Evolutionary conservation across 2,329 filamentous ascomycete species (phyloP).

Genomic region (Fusarium pseudocircinatum): DNA sequence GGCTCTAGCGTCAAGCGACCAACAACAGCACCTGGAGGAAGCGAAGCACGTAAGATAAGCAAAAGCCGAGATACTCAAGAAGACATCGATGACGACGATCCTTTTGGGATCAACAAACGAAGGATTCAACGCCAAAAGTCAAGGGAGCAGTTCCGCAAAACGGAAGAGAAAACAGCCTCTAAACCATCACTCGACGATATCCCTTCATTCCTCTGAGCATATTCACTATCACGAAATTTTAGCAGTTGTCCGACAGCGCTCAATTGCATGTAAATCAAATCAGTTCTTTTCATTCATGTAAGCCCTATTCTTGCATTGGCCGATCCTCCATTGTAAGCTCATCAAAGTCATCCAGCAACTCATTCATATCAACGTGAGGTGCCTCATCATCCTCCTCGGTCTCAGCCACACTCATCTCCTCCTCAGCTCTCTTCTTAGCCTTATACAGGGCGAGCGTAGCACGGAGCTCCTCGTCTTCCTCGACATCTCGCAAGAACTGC

Average conservation of each 20-base stretch:
- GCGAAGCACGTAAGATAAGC: background rate
- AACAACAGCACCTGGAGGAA: slow-evolving; percentile 6
- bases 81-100: slow-evolving; percentile 47
- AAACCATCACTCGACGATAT: slow-evolving; percentile 46
- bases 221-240: background rate
- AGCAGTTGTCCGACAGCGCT: background rate
- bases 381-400: slow-evolving; percentile 72
- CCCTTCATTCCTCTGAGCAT: slow-evolving; percentile 49
- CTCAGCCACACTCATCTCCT: slow-evolving; percentile 74
- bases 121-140: slow-evolving; percentile 46
- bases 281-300: slow-evolving; percentile 39
- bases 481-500: slow-evolving; percentile 95
- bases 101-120: slow-evolving; percentile 49
- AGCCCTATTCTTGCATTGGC: slow-evolving; percentile 48
- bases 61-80: slow-evolving; percentile 8
- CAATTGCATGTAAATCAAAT: slow-evolving; percentile 15
- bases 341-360: slow-evolving; percentile 91
- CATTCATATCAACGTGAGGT: slow-evolving; percentile 79
- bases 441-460: slow-evolving; percentile 89
- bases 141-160: slow-evolving; percentile 41
- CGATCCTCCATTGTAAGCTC: slow-evolving; percentile 66
- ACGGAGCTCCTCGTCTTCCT: slow-evolving; percentile 91
- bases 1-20: background rate
- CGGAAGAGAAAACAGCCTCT: slow-evolving; percentile 13
- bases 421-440: slow-evolving; percentile 62